Conservation (phyloP, 768 basidiomycete genomes). For the Pulveroboletus sp. region DNA sequence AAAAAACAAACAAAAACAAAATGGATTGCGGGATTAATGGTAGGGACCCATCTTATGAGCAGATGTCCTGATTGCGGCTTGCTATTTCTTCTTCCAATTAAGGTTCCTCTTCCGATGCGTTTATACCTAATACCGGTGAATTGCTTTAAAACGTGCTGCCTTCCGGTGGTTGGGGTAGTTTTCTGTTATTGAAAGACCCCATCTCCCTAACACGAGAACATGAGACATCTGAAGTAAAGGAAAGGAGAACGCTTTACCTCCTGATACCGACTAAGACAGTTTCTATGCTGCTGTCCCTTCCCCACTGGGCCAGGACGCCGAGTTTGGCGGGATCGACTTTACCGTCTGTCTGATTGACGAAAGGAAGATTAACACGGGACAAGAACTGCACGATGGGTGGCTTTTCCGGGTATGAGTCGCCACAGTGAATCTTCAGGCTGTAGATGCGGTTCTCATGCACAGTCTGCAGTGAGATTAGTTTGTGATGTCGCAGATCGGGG, state of each 20-base stretch:
- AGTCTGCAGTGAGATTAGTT: constrained; percentile 48
- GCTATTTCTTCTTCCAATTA: constrained; percentile 12
- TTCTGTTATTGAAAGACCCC: constrained; percentile 86
- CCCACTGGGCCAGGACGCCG: constrained; percentile 72
- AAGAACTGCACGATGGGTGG: constrained; percentile 82
- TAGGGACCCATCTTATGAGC: constrained; percentile 16
- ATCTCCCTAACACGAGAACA: constrained; percentile 65
- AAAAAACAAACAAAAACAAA: constrained; percentile 7
- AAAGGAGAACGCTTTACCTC: constrained; percentile 43
- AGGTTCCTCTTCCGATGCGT: constrained; percentile 5
- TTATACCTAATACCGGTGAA: not conserved
- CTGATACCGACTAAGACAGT: constrained; percentile 89
- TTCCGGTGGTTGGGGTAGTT: constrained; percentile 92
- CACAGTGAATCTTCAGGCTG: constrained; percentile 87
- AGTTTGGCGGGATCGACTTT: constrained; percentile 74
- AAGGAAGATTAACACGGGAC: constrained; percentile 90
- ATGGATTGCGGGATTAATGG: constrained; percentile 20
- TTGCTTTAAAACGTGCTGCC: constrained; percentile 58
- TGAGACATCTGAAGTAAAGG: constrained; percentile 5
- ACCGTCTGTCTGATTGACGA: constrained; percentile 72
- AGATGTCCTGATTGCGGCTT: constrained; percentile 6
- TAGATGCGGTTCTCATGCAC: constrained; percentile 99
- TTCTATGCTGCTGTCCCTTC: constrained; percentile 73
- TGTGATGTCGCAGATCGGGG: constrained; percentile 11
- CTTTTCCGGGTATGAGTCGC: constrained; percentile 63